A percentile compares a stretch with the other conserved stretches of the same genome.
phyloP scores from a whole-genome alignment of 179 eudicot genomes.

The Sideroxylon spinosum region DNA sequence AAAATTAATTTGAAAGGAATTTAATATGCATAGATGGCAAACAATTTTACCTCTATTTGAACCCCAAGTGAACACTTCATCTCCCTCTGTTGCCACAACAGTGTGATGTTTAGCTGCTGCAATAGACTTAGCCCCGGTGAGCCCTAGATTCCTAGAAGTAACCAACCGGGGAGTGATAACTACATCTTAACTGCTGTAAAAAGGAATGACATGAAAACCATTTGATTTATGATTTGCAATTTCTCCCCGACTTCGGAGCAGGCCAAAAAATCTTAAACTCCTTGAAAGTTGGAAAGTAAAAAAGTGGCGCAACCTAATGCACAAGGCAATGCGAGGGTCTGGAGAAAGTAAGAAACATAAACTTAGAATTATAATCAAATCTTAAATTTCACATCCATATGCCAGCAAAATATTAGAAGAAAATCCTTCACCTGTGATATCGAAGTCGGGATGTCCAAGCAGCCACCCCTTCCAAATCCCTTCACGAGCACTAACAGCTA shows the following conservation, averaged over 20 bases:
- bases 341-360: no score
- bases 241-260: background rate
- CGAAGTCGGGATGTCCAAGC: conserved; percentile 99
- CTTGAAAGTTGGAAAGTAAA: conserved; percentile 15
- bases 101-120: conserved; percentile 99
- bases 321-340: no score
- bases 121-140: conserved; percentile 80
- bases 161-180: conserved; percentile 94
- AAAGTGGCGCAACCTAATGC: no score
- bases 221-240: conserved; percentile 4
- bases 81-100: conserved; percentile 83
- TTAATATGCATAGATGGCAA: background rate
- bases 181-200: conserved; percentile 95
- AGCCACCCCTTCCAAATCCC: conserved; percentile 99
- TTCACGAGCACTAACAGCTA: conserved; percentile 75
- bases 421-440: conserved; percentile 75
- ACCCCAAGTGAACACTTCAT: conserved; percentile 98
- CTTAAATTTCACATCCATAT: background rate
- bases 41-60: conserved; percentile 81
- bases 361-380: no score
- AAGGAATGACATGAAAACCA: conserved; percentile 13
- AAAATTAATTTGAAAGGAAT: conserved; percentile 1
- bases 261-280: background rate
- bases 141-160: conserved; percentile 82
- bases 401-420: conserved; percentile 1